Evolutionary conservation across 306 rosid species (phyloP).

Genomic region (Luffa aegyptiaca): DNA sequence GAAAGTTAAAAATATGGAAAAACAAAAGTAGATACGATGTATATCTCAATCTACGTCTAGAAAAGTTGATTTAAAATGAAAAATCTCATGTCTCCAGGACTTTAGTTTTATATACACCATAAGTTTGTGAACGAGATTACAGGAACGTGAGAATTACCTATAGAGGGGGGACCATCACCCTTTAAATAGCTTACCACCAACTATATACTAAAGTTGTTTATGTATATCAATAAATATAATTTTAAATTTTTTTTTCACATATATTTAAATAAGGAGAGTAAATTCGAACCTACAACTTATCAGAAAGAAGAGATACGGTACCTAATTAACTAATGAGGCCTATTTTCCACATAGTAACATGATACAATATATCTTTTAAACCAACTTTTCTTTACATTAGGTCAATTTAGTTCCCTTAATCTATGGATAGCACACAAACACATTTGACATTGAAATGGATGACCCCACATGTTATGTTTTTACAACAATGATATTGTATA

Average conservation of each 20-base stretch:
- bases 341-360: too few relatives aligned
- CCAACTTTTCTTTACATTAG: too few relatives aligned
- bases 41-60: neutral
- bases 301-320: neutral
- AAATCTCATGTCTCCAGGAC: neutral
- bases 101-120: neutral
- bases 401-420: too few relatives aligned
- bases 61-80: neutral
- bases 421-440: neutral
- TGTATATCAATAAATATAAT: neutral
- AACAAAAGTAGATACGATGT: neutral
- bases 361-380: too few relatives aligned
- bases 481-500: neutral
- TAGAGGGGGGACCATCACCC: neutral
- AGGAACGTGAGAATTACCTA: neutral
- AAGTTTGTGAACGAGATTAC: neutral
- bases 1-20: neutral
- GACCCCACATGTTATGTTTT: neutral
- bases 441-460: neutral
- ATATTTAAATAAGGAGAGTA: neutral
- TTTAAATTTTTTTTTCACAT: neutral
- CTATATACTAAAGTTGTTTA: neutral
- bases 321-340: too few relatives aligned
- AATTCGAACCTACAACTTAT: neutral
- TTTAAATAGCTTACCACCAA: neutral